Evolutionary conservation across 768 basidiomycete genomes (phyloP), one percentile per base, ranked within the genome.

Genomic region (Filobasidium wieringae): DNA sequence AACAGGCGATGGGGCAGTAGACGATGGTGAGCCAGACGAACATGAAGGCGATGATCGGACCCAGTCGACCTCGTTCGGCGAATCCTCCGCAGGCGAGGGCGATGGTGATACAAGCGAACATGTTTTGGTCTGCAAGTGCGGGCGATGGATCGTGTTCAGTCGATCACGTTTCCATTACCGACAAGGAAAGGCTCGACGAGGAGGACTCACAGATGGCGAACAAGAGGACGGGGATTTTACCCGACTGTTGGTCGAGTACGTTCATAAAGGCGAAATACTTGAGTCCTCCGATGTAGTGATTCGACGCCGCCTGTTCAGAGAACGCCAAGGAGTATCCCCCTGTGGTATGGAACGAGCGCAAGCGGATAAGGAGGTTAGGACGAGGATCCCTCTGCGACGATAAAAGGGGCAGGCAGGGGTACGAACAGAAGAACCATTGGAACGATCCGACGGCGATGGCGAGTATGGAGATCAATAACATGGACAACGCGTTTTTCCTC

Each of bases 251-350:
- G 29, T 75, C 83, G 57, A 85, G 78, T 29, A 90, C 88, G 57
- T 82, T 77, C 54, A 80, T 78, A 40, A 92, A 76, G 22, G 85
- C 87, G 64, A 91, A 86, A 74, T 87, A 82, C 34, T 77, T 77
- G 24, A 95, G 80, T 72, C 92, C 82, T 41, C 93, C 93, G 61
- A 99, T 93, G 73, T 79, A 97, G n/a, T 56, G 56, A 24, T 53
- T 55, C 4, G 56, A 63, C 41, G 84, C 78, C 2, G 57, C 64
- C 0, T 58, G 59, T 1, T 83, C 78, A 2, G 87, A 88, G 75
- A 92, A 92, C 1, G 87, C 85, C 31, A 92, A 78, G 1, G 89
- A 85, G 75, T 90, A 92, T 72, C 92, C 92, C 92, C 92, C 95
- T n/a, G n/a, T n/a, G 27, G 43, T 57, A 29, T 14, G 3, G 52